Conservation (phyloP, 1,284 basidiomycete species). For the Pisolithus thermaeus region DNA sequence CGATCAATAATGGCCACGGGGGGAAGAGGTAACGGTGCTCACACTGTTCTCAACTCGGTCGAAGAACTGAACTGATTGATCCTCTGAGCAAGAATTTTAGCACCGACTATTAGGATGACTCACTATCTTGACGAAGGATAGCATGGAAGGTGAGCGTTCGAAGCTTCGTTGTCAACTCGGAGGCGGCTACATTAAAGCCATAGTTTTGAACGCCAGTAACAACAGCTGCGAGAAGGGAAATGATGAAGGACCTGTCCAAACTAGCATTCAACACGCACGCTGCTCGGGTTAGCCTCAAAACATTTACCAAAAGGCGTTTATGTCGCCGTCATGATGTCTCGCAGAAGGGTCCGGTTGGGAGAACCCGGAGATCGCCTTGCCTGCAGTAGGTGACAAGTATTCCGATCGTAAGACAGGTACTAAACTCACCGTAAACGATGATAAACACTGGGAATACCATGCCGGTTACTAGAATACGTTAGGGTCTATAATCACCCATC, state of each 20-base stretch:
- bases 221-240: constrained; percentile 67
- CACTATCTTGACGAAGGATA: constrained; percentile 46
- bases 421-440: constrained; percentile 62
- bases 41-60: constrained; percentile 80
- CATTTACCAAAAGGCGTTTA: constrained; percentile 60
- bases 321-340: constrained; percentile 54
- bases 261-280: constrained; percentile 4
- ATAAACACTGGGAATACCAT: constrained; percentile 85
- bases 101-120: too few species aligned
- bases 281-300: background rate
- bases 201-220: constrained; percentile 64
- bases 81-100: constrained; percentile 1
- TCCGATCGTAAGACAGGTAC: background rate
- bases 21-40: constrained; percentile 19
- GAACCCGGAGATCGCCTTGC: constrained; percentile 62
- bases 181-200: constrained; percentile 63
- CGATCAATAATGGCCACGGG: background rate
- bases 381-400: constrained; percentile 24
- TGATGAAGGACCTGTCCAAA: constrained; percentile 67
- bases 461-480: constrained; percentile 44
- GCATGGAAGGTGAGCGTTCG: constrained; percentile 69
- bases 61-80: constrained; percentile 69
- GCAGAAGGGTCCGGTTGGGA: constrained; percentile 36
- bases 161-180: constrained; percentile 61
- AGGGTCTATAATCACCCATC: constrained; percentile 12